Evolutionary conservation across 2,329 filamentous ascomycete genomes (phyloP), one percentile per base, ranked within the genome.

Genomic region (Macroventuria anomochaeta): DNA sequence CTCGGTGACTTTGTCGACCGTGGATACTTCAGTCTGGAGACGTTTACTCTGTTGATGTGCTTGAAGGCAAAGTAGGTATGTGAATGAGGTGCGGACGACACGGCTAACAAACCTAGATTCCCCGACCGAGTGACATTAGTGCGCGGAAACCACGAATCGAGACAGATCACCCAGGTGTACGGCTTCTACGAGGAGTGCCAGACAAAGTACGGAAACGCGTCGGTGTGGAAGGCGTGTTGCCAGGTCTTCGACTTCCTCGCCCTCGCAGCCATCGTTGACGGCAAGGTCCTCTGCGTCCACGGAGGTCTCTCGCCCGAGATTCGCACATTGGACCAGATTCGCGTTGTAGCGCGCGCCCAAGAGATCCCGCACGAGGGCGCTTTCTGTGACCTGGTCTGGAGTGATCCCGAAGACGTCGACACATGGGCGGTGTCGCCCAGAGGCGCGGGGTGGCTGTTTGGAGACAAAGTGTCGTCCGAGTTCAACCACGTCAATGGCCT

Each of bases 111-210:
- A 39, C 11, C 28, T 51, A 88, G 85, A 77, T 90, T 86, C 68
- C 88, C 88, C 33, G 87, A 90, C 67, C 82, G 85, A 59, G 87
- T 91, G 58, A 90, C 88, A 0, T 79, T 91, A 25, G 86, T 91
- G 26, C 85, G 88, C 46, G 88, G 88, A 29, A 90, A 99, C 80
- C 95, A 99, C 84, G 95, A 99, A 80, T 97, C 93, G 61, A 89
- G 95, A 69, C 95, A 99, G 79, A 99, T 99, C 76, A 99, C 95
- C 38, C 93, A 97, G 77, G 95, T 99, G 55, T 99, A 99, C 76
- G 95, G 95, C 59, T 99, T 99, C 81, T 99, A 99, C 81, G 95
- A 97, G 76, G 95, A 99, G 77, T 99, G 95, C 76, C 86, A 97
- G 68, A 90, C 93, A 75, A 99, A 99, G 81, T 99, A 99, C 75